phyloP scores from a whole-genome alignment of 78 protist genomes.

The Guillardia theta region DNA sequence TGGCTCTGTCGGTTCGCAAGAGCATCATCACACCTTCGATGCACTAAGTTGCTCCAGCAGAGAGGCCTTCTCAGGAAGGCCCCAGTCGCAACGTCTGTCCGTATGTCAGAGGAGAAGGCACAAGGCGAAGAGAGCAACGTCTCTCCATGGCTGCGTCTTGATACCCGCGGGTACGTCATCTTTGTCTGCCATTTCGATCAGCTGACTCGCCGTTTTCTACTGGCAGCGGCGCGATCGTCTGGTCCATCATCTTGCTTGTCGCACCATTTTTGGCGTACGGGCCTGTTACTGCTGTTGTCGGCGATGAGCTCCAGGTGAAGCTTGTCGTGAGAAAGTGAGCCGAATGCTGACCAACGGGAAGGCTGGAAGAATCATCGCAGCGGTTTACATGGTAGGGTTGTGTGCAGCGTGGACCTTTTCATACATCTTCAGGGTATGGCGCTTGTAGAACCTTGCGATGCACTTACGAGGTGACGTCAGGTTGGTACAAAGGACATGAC shows the following conservation, averaged over 20 bases:
- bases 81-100: neutral
- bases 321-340: neutral
- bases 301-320: neutral
- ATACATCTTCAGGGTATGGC: neutral
- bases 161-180: neutral
- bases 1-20: no score
- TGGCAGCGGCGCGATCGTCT: neutral
- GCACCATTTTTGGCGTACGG: neutral
- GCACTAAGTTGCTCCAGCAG: no score
- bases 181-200: neutral
- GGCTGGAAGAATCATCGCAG: neutral
- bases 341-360: neutral
- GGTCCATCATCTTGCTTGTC: neutral
- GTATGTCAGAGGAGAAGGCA: neutral
- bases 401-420: neutral
- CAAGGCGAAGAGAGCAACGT: neutral
- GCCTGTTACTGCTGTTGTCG: neutral
- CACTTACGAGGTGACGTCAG: no score
- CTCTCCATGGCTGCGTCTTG: neutral
- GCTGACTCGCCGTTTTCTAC: neutral
- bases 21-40: no score
- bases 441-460: no score
- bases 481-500: constrained; percentile 16
- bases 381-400: neutral
- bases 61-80: no score